Evolutionary conservation across 371 early-diverging fungal genomes (phyloP).

Genomic region (Syncephalastrum monosporum): DNA sequence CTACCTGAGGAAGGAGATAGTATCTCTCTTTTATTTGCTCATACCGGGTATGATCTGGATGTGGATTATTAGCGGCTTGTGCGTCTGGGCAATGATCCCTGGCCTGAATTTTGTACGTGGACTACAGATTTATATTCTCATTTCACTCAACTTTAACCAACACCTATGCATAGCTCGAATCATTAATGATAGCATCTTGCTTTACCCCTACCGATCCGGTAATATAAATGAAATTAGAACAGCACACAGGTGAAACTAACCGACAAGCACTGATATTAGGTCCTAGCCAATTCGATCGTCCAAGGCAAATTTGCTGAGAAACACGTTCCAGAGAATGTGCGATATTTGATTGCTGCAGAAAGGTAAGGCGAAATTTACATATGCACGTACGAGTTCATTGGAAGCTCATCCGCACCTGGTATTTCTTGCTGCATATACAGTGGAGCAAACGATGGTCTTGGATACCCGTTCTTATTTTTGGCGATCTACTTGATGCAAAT

Average conservation of each 20-base stretch:
- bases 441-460: slow-evolving; percentile 83
- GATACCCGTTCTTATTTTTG: slow-evolving; percentile 86
- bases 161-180: slow-evolving; percentile 26
- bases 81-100: slow-evolving; percentile 37
- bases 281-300: slow-evolving; percentile 90
- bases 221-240: slow-evolving; percentile 53
- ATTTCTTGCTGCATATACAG: slow-evolving; percentile 19
- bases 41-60: slow-evolving; percentile 79
- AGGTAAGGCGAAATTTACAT: slow-evolving; percentile 23
- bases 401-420: background rate
- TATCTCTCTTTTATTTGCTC: slow-evolving; percentile 66
- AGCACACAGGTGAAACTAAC: background rate
- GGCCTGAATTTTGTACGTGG: slow-evolving; percentile 33
- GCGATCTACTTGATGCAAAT: slow-evolving; percentile 69
- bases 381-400: background rate
- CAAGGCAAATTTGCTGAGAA: slow-evolving; percentile 93
- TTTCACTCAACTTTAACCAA: background rate
- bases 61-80: slow-evolving; percentile 44
- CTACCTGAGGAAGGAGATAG: slow-evolving; percentile 56
- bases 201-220: slow-evolving; percentile 54
- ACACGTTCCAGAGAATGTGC: slow-evolving; percentile 81
- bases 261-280: slow-evolving; percentile 11
- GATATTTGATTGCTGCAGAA: slow-evolving; percentile 86
- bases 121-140: background rate
- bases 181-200: slow-evolving; percentile 46